Conservation (phyloP, 1,139 yeast species). For the Taphrina populina region DNA sequence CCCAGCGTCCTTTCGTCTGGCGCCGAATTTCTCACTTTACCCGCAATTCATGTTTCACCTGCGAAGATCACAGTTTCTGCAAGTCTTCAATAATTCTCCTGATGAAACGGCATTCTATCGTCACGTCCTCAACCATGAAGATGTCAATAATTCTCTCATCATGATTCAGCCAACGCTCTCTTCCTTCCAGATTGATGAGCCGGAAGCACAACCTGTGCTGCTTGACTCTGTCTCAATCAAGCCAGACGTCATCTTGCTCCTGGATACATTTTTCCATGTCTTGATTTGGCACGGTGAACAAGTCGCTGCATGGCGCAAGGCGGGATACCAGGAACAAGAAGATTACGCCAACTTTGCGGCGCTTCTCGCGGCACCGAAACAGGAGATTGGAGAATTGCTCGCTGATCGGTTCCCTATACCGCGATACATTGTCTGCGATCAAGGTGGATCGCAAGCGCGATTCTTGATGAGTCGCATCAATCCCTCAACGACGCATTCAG, state of each 20-base stretch:
- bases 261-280: constrained; percentile 95
- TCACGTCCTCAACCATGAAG: constrained; percentile 87
- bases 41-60: constrained; percentile 96
- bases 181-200: constrained; percentile 73
- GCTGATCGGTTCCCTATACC: constrained; percentile 96
- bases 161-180: constrained; percentile 97
- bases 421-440: constrained; percentile 92
- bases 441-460: constrained; percentile 97
- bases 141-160: constrained; percentile 85
- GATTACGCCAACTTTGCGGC: constrained; percentile 86
- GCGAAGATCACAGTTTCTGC: constrained; percentile 94
- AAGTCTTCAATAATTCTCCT: constrained; percentile 95
- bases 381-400: constrained; percentile 86
- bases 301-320: constrained; percentile 94
- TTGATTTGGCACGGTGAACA: constrained; percentile 93
- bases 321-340: constrained; percentile 87
- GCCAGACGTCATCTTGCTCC: constrained; percentile 79
- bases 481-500: constrained; percentile 81
- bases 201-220: constrained; percentile 78
- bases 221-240: constrained; percentile 89
- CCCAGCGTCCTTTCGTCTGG: constrained; percentile 70
- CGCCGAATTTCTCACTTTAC: constrained; percentile 77
- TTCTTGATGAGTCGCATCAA: constrained; percentile 90
- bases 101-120: constrained; percentile 98
- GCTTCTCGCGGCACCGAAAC: constrained; percentile 82